Base-by-base conservation (phyloP, 2,329 filamentous ascomycete genomes). In the Xylaria arbuscula region DNA sequence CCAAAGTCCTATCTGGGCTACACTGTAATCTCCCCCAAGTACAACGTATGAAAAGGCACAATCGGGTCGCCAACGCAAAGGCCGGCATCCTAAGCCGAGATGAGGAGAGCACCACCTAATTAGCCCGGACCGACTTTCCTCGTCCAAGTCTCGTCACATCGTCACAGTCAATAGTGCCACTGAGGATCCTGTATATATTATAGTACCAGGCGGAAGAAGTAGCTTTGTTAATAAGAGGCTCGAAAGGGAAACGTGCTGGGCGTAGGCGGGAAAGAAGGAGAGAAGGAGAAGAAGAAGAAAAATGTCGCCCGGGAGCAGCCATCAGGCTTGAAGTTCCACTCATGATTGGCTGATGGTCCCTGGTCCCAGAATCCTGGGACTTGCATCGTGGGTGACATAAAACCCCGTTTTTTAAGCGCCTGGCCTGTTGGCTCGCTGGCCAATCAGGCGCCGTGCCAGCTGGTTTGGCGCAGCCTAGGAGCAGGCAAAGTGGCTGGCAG, bases 301-400 rank as follows among this genome's bases (percentile, higher is more conserved):
- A 53, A 59, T 40, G 48, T 66, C 54, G 47, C 51, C 58, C 38
- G 66, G 40, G 55, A 67, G 53, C 51, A 60, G 57, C 48, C 8
- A 61, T 64, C 63, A 42, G 61, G 45, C 54, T 60, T 60, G 24
- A 56, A 36, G 32, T 48, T 17, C 34, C n/a, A 42, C 28, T 36
- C 32, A 32, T 70, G 66, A 72, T 70, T 70, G 69, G 70, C 11
- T 24, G 6, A 50, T 13, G 38, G 36, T 57, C 62, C 66, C 63
- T 53, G 61, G 65, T 72, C 47, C 70, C 70, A 65, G 70, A 57
- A 72, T 70, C 70, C 70, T 70, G 70, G 69, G 67, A 67, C 60
- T 57, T 72, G 70, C 70, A 71, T 69, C 45, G 65, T 22, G 45
- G 61, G 65, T 59, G 62, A 56, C 40, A 66, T 45, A 10, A 47